These are phyloP conservation scores for Onygenales sp. DNA, from an alignment of 2,329 filamentous ascomycete genomes.

Conservation along the genomic window DNA sequence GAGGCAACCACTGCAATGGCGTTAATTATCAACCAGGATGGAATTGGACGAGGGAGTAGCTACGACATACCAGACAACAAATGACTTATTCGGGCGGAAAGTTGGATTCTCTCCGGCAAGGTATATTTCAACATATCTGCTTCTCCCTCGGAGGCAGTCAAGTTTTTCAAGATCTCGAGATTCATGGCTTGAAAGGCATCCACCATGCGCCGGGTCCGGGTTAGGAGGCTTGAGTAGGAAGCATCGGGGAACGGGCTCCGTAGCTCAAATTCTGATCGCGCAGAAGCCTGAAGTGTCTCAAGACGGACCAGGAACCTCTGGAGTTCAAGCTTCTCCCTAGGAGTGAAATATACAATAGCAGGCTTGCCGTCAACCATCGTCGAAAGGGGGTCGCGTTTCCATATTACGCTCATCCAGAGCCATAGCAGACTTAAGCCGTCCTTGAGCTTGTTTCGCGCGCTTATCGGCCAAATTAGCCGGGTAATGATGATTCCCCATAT, in stretches of 20 bases:
- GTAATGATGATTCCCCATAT: conserved; percentile 90
- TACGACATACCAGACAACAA: conserved; percentile 49
- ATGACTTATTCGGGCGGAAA: conserved; percentile 87
- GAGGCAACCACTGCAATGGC: conserved; percentile 70
- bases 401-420: conserved; percentile 89
- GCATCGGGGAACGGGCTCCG: conserved; percentile 74
- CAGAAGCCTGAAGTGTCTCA: conserved; percentile 62
- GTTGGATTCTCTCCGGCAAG: conserved; percentile 62
- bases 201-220: conserved; percentile 71
- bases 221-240: conserved; percentile 64
- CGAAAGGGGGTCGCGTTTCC: conserved; percentile 84
- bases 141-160: conserved; percentile 68
- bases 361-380: conserved; percentile 54
- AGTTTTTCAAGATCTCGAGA: conserved; percentile 74
- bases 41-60: neutral
- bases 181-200: conserved; percentile 97
- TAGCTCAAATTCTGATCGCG: conserved; percentile 79
- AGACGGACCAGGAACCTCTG: conserved; percentile 68
- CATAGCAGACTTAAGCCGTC: conserved; percentile 85
- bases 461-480: conserved; percentile 86
- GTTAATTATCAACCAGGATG: conserved; percentile 6
- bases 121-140: conserved; percentile 72
- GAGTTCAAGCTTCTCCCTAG: conserved; percentile 78
- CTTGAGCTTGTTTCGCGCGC: conserved; percentile 76
- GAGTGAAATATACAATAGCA: conserved; percentile 64